These are phyloP conservation scores for Populus alba DNA, from an alignment of 345 rosid genomes.

Conservation along the genomic window DNA sequence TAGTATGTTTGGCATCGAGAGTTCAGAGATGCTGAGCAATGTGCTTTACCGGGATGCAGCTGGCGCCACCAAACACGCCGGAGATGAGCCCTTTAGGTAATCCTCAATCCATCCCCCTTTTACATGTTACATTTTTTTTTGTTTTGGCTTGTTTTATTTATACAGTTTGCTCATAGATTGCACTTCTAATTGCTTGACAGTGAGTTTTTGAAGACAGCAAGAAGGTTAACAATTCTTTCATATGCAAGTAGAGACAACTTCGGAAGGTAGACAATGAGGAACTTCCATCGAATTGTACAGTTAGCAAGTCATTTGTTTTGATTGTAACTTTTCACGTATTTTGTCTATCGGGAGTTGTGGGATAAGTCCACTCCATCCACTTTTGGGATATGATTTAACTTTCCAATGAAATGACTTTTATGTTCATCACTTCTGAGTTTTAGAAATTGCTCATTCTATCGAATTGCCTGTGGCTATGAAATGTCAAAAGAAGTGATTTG, in stretches of 20 bases:
- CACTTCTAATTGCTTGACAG: conserved; percentile 39
- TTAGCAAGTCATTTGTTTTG: conserved; percentile 7
- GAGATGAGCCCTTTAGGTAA: conserved; percentile 86
- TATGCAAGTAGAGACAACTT: conserved; percentile 61
- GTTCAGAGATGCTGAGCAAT: conserved; percentile 60
- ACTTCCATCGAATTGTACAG: conserved; percentile 37
- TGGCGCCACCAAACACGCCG: conserved; percentile 62
- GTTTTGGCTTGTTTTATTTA: neutral
- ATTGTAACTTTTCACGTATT: neutral
- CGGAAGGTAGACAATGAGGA: conserved; percentile 38
- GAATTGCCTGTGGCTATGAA: too few species aligned
- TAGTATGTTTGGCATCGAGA: conserved; percentile 67
- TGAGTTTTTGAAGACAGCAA: conserved; percentile 77
- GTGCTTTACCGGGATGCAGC: conserved; percentile 65
- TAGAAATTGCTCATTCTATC: too few species aligned
- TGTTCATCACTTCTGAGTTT: neutral
- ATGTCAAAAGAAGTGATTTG: too few species aligned
- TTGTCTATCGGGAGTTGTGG: conserved; percentile 11
- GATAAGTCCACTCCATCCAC: conserved; percentile 22
- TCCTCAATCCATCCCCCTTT: neutral
- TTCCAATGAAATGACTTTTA: neutral
- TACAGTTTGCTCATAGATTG: neutral
- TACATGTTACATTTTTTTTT: neutral
- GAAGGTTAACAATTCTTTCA: conserved; percentile 70
- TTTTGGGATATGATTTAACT: conserved; percentile 21